Evolutionary conservation across 805 yeast genomes (phyloP), one percentile per base, ranked within the genome.

Genomic region (Starmerella apis): DNA sequence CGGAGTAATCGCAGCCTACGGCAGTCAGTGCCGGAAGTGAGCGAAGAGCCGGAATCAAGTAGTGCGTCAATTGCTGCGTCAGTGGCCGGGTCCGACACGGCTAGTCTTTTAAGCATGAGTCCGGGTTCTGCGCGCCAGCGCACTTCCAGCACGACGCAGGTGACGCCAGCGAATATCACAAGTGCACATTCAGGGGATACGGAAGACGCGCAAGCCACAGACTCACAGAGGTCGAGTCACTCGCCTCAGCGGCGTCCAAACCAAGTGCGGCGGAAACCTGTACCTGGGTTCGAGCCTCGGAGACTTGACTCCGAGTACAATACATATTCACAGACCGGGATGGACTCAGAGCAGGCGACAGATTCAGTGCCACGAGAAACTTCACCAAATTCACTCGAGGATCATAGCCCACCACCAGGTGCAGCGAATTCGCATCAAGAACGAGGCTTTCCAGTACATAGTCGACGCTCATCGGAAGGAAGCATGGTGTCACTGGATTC

Each of bases 91-190:
- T 18, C 48, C 31, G 49, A 44, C 39, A 11, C 32, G 18, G 33
- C 27, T 8, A 43, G 35, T 19, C 10, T 48, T n/a, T 18, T 43
- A 18, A 32, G 33, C 43, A 30, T 43, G 41, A 42, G 43, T 38
- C 51, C 51, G 13, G 30, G 38, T 13, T 42, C 50, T 8, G 44
- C 43, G 14, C 39, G 41, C 22, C 23, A 30, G 24, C 16, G 45
- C 16, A 24, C 52, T 16, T 4, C 52, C 14, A 18, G 43, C 28
- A 47, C 50, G 16, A 42, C 53, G n/a, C 43, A 41, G 27, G 51
- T 42, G 24, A 50, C 53, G 27, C n/a, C 53, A 13, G 23, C 37
- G n/a, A 48, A 28, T 22, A 28, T 20, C 11, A 19, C 46, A 13
- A 13, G 16, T 25, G 50, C 47, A 11, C 22, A 16, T n/a, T n/a